Conservation (phyloP, 164 flowering plant genomes). For the Stephania japonica region DNA sequence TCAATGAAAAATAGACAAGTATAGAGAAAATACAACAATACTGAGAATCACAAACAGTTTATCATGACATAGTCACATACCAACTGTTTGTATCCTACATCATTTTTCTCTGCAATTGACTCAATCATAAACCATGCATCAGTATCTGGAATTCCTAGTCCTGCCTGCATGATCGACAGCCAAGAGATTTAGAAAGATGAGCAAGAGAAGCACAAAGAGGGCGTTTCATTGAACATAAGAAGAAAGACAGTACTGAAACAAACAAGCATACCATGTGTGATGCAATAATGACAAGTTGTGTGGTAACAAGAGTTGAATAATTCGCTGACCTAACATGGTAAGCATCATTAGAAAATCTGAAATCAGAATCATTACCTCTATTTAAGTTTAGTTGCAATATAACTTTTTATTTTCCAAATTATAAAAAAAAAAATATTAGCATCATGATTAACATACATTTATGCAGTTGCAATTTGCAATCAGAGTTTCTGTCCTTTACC, state of each 20-base stretch:
- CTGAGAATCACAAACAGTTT: background rate
- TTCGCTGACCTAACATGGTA: slow-evolving; percentile 51
- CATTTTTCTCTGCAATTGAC: slow-evolving; percentile 86
- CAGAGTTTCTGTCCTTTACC: too few relatives aligned
- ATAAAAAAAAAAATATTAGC: background rate
- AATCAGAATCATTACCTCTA: background rate
- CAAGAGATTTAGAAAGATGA: slow-evolving; percentile 12
- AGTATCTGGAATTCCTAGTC: slow-evolving; percentile 83
- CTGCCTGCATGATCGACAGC: slow-evolving; percentile 55
- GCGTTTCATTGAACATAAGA: background rate
- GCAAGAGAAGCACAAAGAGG: background rate
- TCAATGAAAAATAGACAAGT: background rate
- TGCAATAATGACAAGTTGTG: slow-evolving; percentile 73
- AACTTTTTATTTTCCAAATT: too few relatives aligned
- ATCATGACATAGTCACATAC: slow-evolving; percentile 40
- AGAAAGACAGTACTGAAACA: slow-evolving; percentile 1
- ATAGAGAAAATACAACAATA: background rate
- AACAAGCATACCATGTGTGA: slow-evolving; percentile 73
- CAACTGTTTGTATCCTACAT: slow-evolving; percentile 69
- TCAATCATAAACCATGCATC: slow-evolving; percentile 95
- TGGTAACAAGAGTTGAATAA: slow-evolving; percentile 70
- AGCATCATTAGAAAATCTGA: slow-evolving; percentile 7
- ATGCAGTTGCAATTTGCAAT: background rate
- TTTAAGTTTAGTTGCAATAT: background rate
- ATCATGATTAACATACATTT: background rate